A percentile compares a stretch with the other conserved stretches of the same genome.
phyloP scores from a whole-genome alignment of 148 eudicot genomes.

The Spergularia bocconei region DNA sequence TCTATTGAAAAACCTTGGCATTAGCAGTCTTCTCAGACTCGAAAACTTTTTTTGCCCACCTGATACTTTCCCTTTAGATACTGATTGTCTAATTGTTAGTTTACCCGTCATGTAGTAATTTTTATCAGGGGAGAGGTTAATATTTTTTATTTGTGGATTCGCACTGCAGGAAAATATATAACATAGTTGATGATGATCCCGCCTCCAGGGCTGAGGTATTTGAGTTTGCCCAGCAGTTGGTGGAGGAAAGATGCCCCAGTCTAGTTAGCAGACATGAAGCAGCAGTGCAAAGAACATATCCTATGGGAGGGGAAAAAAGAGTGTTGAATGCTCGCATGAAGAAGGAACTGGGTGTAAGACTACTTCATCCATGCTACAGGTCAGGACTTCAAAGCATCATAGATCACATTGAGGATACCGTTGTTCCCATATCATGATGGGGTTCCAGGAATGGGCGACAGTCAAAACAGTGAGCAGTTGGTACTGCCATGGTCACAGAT shows the following conservation, averaged over 20 bases:
- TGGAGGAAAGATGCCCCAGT: slow-evolving; percentile 59
- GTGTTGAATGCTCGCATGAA: slow-evolving; percentile 71
- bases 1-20: too few relatives aligned
- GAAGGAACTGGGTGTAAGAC: slow-evolving; percentile 54
- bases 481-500: background rate
- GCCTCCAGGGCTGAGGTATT: slow-evolving; percentile 71
- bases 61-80: background rate
- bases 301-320: slow-evolving; percentile 53
- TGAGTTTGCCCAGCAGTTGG: slow-evolving; percentile 48
- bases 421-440: background rate
- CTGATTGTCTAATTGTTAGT: background rate
- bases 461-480: background rate
- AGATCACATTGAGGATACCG: slow-evolving; percentile 40
- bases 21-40: background rate
- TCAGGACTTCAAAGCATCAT: slow-evolving; percentile 67
- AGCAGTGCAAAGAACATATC: slow-evolving; percentile 1
- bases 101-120: background rate
- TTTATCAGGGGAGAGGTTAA: background rate
- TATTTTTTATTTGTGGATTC: background rate
- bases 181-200: slow-evolving; percentile 89
- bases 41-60: background rate
- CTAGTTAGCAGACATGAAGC: slow-evolving; percentile 18
- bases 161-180: slow-evolving; percentile 50
- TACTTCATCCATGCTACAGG: slow-evolving; percentile 66
- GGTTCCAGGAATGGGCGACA: background rate